Conservation (phyloP, 2,329 filamentous ascomycete species). For the Colletotrichum lentis region DNA sequence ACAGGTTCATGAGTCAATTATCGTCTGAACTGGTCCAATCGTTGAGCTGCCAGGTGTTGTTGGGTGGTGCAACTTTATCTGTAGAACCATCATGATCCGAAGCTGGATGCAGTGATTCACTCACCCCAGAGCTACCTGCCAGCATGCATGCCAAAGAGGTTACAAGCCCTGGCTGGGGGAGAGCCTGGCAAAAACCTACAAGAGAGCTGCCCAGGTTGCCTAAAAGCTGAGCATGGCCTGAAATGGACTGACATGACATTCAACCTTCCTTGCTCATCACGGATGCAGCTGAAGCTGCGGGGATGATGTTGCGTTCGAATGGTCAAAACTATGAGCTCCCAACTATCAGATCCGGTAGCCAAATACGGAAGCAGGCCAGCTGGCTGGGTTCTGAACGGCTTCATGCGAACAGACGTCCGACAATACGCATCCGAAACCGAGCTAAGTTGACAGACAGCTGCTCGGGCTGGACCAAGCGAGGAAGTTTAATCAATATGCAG, state of each 20-base stretch:
- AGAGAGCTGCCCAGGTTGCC: too few relatives aligned
- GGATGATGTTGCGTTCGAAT: neutral
- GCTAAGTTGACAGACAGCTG: slow-evolving; percentile 28
- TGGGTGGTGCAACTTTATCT: too few relatives aligned
- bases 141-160: too few relatives aligned
- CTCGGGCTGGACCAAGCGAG: slow-evolving; percentile 8
- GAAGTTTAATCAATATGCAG: slow-evolving; percentile 24
- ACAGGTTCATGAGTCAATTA: too few relatives aligned
- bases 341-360: neutral
- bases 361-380: neutral
- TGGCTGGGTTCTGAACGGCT: neutral
- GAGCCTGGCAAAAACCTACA: too few relatives aligned
- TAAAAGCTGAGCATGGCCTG: neutral
- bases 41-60: too few relatives aligned
- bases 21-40: too few relatives aligned
- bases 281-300: neutral
- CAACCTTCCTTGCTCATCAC: neutral
- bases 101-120: neutral
- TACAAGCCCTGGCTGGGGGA: too few relatives aligned
- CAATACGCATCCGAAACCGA: slow-evolving; percentile 28
- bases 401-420: slow-evolving; percentile 33
- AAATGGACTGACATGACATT: too few relatives aligned
- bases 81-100: neutral
- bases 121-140: too few relatives aligned
- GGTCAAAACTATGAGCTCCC: too few relatives aligned